Conservation (phyloP, 208 protist genomes). For the Crithidia acanthocephali region DNA sequence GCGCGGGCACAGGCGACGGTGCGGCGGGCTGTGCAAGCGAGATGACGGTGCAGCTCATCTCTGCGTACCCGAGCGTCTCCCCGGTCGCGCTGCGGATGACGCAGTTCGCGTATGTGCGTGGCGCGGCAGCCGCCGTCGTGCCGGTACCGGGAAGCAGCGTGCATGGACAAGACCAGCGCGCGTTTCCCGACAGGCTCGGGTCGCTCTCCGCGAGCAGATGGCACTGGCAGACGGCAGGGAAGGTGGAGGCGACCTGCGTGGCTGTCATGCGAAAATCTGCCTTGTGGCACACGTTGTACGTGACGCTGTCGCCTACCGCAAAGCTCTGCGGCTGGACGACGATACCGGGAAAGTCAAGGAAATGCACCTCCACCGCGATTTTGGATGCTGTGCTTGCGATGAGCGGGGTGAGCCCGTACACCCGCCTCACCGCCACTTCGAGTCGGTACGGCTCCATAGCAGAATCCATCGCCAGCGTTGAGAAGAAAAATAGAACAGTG, state of each 20-base stretch:
- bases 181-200: background rate
- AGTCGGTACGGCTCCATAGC: slow-evolving; percentile 50
- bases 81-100: slow-evolving; percentile 46
- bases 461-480: slow-evolving; percentile 1
- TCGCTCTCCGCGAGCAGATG: slow-evolving; percentile 23
- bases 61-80: slow-evolving; percentile 68
- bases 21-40: background rate
- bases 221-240: slow-evolving; percentile 71
- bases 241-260: slow-evolving; percentile 33
- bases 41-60: slow-evolving; percentile 82
- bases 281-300: slow-evolving; percentile 83
- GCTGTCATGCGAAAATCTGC: slow-evolving; percentile 71
- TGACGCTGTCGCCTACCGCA: slow-evolving; percentile 32
- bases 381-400: slow-evolving; percentile 8
- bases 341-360: slow-evolving; percentile 76
- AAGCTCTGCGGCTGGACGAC: slow-evolving; percentile 53
- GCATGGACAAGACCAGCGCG: slow-evolving; percentile 28
- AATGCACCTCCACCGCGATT: slow-evolving; percentile 52
- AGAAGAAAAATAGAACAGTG: no score
- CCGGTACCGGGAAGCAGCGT: background rate
- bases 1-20: background rate
- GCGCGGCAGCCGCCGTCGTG: background rate
- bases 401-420: slow-evolving; percentile 50
- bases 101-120: slow-evolving; percentile 51
- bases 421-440: slow-evolving; percentile 72